Base-by-base conservation (phyloP, 768 basidiomycete genomes). In the Crucibulum laeve region DNA sequence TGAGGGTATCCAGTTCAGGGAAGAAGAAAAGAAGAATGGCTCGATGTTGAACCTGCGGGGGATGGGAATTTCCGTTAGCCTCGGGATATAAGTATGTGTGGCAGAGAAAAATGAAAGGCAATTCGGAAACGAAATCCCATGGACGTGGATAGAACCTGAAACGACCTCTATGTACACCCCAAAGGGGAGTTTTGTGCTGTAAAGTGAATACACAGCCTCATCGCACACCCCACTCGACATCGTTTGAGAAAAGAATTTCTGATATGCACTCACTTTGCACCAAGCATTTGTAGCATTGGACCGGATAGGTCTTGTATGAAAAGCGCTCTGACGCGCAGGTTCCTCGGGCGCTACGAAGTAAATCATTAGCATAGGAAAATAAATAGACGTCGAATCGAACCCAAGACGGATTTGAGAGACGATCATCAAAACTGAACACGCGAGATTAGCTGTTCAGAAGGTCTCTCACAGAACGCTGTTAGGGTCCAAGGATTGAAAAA, bases 11-110 rank as follows among this genome's bases (percentile, higher is more conserved):
- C 80, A 82, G 46, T 78, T 81, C 2, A 80, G 49, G 11, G 79
- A 78, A 0, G 81, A 82, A 0, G 80, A 80, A 50, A 76, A 84
- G 59, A 80, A 84, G 56, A 82, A 84, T 0, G 82, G 82, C 49
- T 84, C 82, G 36, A 83, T 72, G 28, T 71, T 67, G 51, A 74
- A 79, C 53, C 80, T 76, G 22, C 14, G 24, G 3, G 25, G 5
- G 26, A 33, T 14, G 36, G 23, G 19, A 21, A 14, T 42, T 19
- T 28, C 25, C 41, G 3, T 38, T 38, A 4, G 36, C 36, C 11
- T 13, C 19, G 3, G 21, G 18, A 3, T 25, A 30, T 18, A 26
- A 42, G 13, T 8, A 4, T 8, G 19, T 11, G 1, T 17, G 24
- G 28, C 19, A 82, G 69, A 45, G 81, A 77, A 60, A 82, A 82